These are phyloP conservation scores for Arxiozyma heterogenica DNA, from an alignment of 1,139 yeast genomes.

Conservation along the genomic window DNA sequence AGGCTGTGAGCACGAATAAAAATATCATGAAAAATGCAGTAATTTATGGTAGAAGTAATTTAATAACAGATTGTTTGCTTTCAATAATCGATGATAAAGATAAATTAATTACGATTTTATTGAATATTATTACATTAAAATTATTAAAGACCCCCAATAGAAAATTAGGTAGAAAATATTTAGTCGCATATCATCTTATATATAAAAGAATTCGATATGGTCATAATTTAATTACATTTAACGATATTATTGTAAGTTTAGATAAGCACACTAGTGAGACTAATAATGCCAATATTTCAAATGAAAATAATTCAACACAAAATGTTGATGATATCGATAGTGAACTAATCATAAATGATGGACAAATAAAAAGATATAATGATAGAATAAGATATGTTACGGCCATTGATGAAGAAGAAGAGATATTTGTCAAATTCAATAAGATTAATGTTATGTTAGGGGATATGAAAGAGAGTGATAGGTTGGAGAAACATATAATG, in stretches of 20 bases:
- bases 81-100: slow-evolving; percentile 1
- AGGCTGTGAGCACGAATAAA: not conserved
- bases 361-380: not conserved
- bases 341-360: not conserved
- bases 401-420: slow-evolving; percentile 14
- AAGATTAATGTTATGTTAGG: slow-evolving; percentile 77
- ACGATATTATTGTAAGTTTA: not conserved
- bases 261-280: slow-evolving; percentile 4
- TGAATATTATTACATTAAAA: not conserved
- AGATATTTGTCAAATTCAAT: slow-evolving; percentile 39
- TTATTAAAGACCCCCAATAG: not conserved
- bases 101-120: not conserved
- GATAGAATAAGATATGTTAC: not conserved
- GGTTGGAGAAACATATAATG: slow-evolving; percentile 32
- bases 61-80: slow-evolving; percentile 1
- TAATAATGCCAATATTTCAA: not conserved
- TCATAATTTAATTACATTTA: not conserved
- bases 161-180: not conserved
- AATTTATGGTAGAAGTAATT: not conserved
- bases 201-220: slow-evolving; percentile 1
- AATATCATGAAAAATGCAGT: not conserved
- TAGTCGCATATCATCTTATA: not conserved
- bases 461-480: slow-evolving; percentile 54
- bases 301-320: not conserved
- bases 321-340: not conserved